Percentiles rank a stretch among this genome's conserved stretches.
Evolutionary conservation across 192 early-diverging fungal genomes (phyloP).

Genomic region (Coemansia sp.): DNA sequence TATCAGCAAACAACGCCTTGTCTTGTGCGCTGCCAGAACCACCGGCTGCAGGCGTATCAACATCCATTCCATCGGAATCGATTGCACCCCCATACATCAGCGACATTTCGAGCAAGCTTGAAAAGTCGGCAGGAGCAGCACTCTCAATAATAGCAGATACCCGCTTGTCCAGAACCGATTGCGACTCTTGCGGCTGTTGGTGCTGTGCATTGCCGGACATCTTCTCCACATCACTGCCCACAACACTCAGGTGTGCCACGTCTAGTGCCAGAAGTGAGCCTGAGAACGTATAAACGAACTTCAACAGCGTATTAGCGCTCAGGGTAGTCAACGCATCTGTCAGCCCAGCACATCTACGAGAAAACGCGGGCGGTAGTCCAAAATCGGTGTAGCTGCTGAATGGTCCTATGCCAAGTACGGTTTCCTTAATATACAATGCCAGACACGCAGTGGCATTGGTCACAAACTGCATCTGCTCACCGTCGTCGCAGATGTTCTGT

Average conservation of each 20-base stretch:
- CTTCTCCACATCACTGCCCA: neutral
- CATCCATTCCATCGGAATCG: conserved; percentile 8
- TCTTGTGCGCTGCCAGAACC: neutral
- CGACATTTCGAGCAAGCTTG: conserved; percentile 12
- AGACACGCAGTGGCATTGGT: conserved; percentile 38
- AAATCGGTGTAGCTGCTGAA: too few species aligned
- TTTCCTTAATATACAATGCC: conserved; percentile 10
- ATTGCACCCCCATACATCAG: neutral
- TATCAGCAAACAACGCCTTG: neutral
- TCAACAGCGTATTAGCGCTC: conserved; percentile 18
- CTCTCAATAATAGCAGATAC: conserved; percentile 10
- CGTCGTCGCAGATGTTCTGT: neutral
- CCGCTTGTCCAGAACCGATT: conserved; percentile 9
- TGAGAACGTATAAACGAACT: conserved; percentile 18
- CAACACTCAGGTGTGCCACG: conserved; percentile 4
- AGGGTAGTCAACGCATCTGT: conserved; percentile 35
- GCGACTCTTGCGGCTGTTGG: neutral
- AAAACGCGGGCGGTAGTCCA: neutral
- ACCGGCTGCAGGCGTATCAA: neutral
- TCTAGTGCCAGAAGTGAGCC: conserved; percentile 21
- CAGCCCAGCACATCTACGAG: conserved; percentile 14
- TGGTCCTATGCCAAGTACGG: neutral
- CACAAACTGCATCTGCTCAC: conserved; percentile 46
- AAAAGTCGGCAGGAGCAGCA: conserved; percentile 1
- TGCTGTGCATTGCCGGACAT: neutral